phyloP scores from a whole-genome alignment of 1,139 yeast species.

The Taphrina betulina region DNA sequence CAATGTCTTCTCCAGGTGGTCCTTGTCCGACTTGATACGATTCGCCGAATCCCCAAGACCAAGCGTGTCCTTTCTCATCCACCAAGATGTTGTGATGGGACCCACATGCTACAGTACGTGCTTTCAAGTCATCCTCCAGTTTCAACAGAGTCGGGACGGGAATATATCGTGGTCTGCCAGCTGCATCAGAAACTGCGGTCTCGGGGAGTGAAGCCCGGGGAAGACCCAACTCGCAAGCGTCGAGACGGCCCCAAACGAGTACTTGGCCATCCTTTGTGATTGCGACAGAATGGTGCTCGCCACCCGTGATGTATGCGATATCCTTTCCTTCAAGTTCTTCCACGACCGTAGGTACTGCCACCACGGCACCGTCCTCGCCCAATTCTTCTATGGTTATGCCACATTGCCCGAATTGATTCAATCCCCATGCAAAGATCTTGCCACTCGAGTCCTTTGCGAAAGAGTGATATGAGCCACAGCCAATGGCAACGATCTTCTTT shows the following conservation, averaged over 20 bases:
- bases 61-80: constrained; percentile 74
- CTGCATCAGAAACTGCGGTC: constrained; percentile 70
- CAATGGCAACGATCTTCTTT: constrained; percentile 71
- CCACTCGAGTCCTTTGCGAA: constrained; percentile 81
- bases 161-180: constrained; percentile 80
- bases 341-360: constrained; percentile 70
- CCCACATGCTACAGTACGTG: constrained; percentile 73
- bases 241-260: constrained; percentile 84
- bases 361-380: constrained; percentile 76
- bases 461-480: constrained; percentile 94
- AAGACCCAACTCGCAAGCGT: constrained; percentile 89
- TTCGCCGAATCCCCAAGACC: constrained; percentile 97
- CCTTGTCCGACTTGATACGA: constrained; percentile 96
- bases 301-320: constrained; percentile 72
- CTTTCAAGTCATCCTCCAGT: constrained; percentile 52
- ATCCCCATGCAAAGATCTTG: constrained; percentile 83
- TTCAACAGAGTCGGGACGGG: constrained; percentile 68
- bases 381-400: constrained; percentile 61
- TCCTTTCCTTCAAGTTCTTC: constrained; percentile 57
- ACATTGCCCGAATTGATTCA: constrained; percentile 95
- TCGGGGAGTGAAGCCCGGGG: constrained; percentile 61
- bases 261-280: constrained; percentile 69
- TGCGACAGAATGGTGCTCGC: constrained; percentile 90
- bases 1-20: constrained; percentile 85
- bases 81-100: constrained; percentile 91